Conservation (phyloP, 2,329 filamentous ascomycete genomes). For the Lachnum nothofagi region DNA sequence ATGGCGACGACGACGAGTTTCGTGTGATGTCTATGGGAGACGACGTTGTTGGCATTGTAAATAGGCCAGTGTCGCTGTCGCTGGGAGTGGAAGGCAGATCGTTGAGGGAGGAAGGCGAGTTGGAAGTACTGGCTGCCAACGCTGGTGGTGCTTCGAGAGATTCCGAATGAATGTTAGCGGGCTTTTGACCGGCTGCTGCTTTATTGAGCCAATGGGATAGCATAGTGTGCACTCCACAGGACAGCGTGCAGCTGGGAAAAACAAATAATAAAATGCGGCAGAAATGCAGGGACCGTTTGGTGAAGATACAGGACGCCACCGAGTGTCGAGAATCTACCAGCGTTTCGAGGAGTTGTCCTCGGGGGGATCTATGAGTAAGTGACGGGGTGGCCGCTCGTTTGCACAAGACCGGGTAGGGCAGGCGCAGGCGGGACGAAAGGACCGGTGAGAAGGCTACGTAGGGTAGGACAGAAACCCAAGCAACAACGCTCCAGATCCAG, state of each 20-base stretch:
- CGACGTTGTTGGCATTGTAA: slow-evolving; percentile 32
- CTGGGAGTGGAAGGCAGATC: slow-evolving; percentile 13
- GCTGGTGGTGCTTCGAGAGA: slow-evolving; percentile 3
- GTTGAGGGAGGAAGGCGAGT: slow-evolving; percentile 2
- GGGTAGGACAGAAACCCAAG: no score
- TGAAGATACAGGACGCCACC: not conserved
- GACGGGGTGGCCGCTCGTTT: not conserved
- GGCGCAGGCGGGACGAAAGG: not conserved
- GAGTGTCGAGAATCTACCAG: no score
- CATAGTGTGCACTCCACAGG: not conserved
- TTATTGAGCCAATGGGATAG: not conserved
- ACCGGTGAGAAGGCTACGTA: not conserved
- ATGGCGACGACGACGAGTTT: slow-evolving; percentile 33
- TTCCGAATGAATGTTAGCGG: not conserved
- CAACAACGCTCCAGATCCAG: no score
- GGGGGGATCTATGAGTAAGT: not conserved
- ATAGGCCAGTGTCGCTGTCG: not conserved
- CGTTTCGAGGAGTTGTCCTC: no score
- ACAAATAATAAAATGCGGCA: not conserved
- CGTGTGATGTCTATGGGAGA: slow-evolving; percentile 34
- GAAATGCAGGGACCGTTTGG: not conserved
- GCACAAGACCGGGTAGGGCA: no score
- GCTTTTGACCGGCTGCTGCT: slow-evolving; percentile 1
- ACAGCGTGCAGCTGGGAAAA: not conserved
- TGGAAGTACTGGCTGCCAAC: slow-evolving; percentile 4